A percentile compares a stretch with the other conserved stretches of the same genome.
These are phyloP conservation scores for Stagonosporopsis chrysanthemi DNA, from an alignment of 2,329 filamentous ascomycete species.

Conservation along the genomic window DNA sequence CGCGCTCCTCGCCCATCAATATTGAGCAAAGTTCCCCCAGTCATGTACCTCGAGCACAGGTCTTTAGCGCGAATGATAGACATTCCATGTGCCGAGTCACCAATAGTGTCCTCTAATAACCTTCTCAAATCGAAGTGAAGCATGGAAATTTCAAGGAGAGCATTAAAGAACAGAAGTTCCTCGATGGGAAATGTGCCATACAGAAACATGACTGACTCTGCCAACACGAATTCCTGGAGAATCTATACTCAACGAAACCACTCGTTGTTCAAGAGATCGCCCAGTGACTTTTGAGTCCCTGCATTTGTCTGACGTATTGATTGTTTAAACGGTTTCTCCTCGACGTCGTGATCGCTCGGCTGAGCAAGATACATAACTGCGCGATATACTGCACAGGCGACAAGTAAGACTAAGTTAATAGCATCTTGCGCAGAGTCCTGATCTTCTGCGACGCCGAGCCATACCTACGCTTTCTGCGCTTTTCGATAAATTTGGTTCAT, in stretches of 20 bases:
- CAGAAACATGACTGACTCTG: constrained; percentile 1
- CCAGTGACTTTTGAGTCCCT: background rate
- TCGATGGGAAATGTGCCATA: background rate
- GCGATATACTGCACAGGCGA: background rate
- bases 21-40: no score
- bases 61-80: background rate
- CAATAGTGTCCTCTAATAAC: background rate
- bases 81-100: background rate
- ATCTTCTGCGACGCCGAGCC: constrained; percentile 7
- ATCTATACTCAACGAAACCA: constrained; percentile 15
- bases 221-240: constrained; percentile 11
- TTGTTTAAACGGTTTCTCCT: background rate
- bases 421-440: background rate
- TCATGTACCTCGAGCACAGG: no score
- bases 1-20: no score
- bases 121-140: background rate
- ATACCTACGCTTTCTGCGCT: constrained; percentile 12
- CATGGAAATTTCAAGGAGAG: background rate
- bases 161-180: background rate
- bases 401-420: background rate
- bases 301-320: background rate
- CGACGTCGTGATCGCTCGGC: background rate
- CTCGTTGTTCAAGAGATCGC: constrained; percentile 4
- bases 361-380: no score
- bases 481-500: constrained; percentile 21